A percentile compares a stretch with the other conserved stretches of the same genome.
These are phyloP conservation scores for sorghum (Sorghum bicolor) DNA, from an alignment of 176 grass and related monocot species.

Conservation along the genomic window DNA sequence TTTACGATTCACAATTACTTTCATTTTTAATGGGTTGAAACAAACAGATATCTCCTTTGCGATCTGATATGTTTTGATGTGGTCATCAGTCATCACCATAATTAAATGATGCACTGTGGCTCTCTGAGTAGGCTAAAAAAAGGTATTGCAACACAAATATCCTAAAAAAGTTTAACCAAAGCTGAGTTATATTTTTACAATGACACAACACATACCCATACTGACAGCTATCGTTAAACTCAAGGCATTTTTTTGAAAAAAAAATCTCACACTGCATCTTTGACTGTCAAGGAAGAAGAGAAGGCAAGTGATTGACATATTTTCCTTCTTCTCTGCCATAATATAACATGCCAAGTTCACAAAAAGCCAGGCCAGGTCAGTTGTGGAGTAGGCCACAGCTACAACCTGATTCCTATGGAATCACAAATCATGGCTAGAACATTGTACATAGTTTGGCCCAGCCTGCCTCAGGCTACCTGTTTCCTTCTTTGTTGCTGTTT, in stretches of 20 bases:
- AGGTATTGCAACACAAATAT: background rate
- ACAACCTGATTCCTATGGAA: background rate
- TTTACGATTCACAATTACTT: background rate
- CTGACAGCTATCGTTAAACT: background rate
- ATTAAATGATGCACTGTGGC: background rate
- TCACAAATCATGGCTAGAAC: background rate
- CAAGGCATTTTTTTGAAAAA: background rate
- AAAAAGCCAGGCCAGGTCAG: background rate
- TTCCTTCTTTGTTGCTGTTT: background rate
- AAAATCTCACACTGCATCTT: background rate
- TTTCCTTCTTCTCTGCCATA: background rate
- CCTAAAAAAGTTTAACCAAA: background rate
- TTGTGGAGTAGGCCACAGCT: background rate
- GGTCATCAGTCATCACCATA: background rate
- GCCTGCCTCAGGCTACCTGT: background rate
- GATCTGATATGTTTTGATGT: background rate
- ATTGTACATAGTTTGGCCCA: background rate
- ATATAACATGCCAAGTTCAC: conserved; percentile 12
- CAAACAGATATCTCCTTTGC: background rate
- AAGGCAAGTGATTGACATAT: background rate
- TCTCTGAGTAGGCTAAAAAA: background rate
- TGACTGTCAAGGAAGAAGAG: background rate
- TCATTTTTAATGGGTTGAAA: background rate
- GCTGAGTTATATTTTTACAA: background rate
- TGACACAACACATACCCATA: background rate